Evolutionary conservation across 108 stramenopile species (phyloP).

Genomic region (Pseudonitzschia multiseries): DNA sequence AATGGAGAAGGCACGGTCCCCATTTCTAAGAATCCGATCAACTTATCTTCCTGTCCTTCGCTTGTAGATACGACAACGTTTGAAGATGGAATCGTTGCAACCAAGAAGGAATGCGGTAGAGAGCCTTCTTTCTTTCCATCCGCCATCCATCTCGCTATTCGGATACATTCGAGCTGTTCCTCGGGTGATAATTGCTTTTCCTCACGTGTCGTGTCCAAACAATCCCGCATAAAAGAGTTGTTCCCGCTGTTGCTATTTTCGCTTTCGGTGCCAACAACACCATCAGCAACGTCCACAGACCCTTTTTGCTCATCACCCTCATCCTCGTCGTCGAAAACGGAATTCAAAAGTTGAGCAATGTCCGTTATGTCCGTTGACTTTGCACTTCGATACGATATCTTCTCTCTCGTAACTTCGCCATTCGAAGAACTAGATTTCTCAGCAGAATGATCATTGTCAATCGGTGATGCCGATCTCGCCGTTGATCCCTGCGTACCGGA

Average conservation of each 20-base stretch:
- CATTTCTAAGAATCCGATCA: conserved; percentile 18
- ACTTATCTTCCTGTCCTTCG: background rate
- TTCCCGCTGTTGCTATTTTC: background rate
- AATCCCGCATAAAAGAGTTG: conserved; percentile 7
- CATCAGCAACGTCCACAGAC: background rate
- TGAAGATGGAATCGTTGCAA: conserved; percentile 16
- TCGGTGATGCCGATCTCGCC: background rate
- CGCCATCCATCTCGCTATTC: background rate
- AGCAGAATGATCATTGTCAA: background rate
- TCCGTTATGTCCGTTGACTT: background rate
- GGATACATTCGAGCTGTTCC: conserved; percentile 1
- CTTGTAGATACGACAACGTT: background rate
- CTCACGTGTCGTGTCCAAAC: background rate
- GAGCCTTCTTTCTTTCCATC: conserved; percentile 3
- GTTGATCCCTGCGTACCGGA: background rate
- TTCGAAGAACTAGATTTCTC: background rate
- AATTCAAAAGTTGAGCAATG: conserved; percentile 5
- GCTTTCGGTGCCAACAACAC: background rate
- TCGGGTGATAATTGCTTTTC: background rate
- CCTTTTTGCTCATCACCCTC: background rate
- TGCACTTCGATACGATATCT: conserved; percentile 16
- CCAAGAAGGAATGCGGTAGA: conserved; percentile 14
- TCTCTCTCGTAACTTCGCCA: background rate
- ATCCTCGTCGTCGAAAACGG: conserved; percentile 6
- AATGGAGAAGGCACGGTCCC: conserved; percentile 19